Evolutionary conservation across 441 rosid genomes (phyloP).

Genomic region (Eutrema salsugineum): DNA sequence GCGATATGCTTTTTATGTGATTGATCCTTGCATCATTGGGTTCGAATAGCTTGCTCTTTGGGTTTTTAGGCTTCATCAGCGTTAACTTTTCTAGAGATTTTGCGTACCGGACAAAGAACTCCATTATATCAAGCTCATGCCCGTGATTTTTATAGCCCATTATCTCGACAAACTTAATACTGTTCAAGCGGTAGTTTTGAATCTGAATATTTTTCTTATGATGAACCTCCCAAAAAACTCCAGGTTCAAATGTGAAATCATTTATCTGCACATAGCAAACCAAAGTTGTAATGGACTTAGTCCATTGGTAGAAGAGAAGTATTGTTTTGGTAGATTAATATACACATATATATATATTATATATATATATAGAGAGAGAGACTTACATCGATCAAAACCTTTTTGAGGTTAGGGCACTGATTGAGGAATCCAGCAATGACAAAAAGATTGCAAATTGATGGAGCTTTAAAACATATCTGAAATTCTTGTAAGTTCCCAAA

Average conservation of each 20-base stretch:
- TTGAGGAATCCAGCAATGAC: background rate
- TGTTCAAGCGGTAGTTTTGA: background rate
- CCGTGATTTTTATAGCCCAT: background rate
- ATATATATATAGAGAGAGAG: no score
- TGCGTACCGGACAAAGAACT: background rate
- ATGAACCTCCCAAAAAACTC: background rate
- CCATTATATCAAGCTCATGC: background rate
- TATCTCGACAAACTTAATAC: background rate
- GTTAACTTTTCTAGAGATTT: background rate
- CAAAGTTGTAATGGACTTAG: background rate
- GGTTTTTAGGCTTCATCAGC: background rate
- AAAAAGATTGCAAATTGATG: slow-evolving; percentile 3
- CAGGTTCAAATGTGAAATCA: background rate
- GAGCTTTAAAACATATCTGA: background rate
- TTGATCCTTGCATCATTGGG: background rate
- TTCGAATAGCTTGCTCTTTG: background rate
- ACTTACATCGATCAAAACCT: background rate
- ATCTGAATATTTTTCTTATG: background rate
- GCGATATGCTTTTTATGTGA: background rate
- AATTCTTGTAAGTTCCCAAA: background rate
- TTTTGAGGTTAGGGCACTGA: background rate
- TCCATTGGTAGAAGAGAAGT: background rate
- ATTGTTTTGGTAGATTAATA: no score
- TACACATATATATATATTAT: no score
- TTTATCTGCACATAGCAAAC: background rate